These are phyloP conservation scores for Phtheirospermum japonicum DNA, from an alignment of 257 asterid genomes.

Conservation along the genomic window DNA sequence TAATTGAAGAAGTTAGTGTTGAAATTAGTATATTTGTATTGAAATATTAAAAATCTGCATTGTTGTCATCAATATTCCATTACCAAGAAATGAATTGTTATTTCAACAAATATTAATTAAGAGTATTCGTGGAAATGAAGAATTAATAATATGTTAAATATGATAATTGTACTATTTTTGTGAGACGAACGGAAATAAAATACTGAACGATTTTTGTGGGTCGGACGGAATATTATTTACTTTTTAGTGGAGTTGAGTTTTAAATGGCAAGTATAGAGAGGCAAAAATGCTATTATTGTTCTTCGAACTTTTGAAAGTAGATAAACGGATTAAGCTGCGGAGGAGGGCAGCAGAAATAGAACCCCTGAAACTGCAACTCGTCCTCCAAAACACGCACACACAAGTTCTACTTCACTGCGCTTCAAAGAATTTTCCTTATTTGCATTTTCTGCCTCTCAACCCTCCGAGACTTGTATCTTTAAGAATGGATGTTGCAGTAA, in stretches of 20 bases:
- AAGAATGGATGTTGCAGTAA: constrained; percentile 23
- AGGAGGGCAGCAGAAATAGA: constrained; percentile 13
- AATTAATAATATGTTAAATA: too few species aligned
- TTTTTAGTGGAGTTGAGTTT: neutral
- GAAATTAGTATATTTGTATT: too few species aligned
- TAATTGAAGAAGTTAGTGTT: too few species aligned
- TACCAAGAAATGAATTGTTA: too few species aligned
- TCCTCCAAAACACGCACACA: constrained; percentile 9
- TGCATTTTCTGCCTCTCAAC: constrained; percentile 14
- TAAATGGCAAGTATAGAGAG: neutral
- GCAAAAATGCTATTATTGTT: constrained; percentile 21
- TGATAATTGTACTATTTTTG: too few species aligned
- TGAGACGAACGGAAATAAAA: too few species aligned
- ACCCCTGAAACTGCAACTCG: constrained; percentile 27
- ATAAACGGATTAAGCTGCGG: constrained; percentile 29
- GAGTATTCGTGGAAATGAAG: too few species aligned
- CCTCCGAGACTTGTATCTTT: neutral
- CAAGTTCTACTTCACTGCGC: neutral
- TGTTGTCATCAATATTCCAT: too few species aligned
- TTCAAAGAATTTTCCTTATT: neutral
- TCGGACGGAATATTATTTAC: too few species aligned
- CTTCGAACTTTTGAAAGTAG: constrained; percentile 27
- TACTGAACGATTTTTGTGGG: too few species aligned
- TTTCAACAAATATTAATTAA: too few species aligned
- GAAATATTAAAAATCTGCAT: too few species aligned